Evolutionary conservation across 768 basidiomycete species (phyloP), one percentile per base, ranked within the genome.

Genomic region (Panus rudis): DNA sequence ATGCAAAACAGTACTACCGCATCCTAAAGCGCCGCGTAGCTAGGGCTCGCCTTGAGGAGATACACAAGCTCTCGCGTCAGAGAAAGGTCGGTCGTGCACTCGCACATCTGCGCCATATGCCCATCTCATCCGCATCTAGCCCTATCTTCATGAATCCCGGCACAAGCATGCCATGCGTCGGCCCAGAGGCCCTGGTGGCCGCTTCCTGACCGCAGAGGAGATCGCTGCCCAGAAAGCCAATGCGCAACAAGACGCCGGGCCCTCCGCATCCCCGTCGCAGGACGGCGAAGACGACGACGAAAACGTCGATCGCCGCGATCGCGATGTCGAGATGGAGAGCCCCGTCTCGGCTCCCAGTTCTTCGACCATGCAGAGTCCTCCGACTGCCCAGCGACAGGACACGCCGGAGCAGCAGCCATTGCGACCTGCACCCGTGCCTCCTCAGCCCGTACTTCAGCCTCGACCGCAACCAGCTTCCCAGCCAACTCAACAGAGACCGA

Each of bases 141-240:
- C 96, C 2, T 99, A 98, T 67, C 82, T 98, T 23, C 96, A 99
- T 52, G 96, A 99, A 60, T 94, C 91, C 6, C 81, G 96, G 34
- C 96, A 99, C 69, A 89, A 91, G 52, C 96, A 99, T 66, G 96
- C 96, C 24, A 93, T 97, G 85, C 83, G 92, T 34, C 80, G 96
- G 16, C 96, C 96, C 13, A 77, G 96, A 43, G 96, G 96, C 4
- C 94, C 96, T 19, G 96, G 96, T 10, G 96, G 96, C 19, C 81
- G 96, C 32, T 99, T 99, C 69, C 81, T 98, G 56, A 98, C 93
- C 6, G 90, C 92, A 39, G 91, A 92, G 16, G 93, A 98, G 64
- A 92, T 93, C 37, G 87, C 88, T 0, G 84, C 87, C 1, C 84
- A 88, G 58, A 84, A 84, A 52, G 65, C 69, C 11, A 50, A 63